phyloP scores from a whole-genome alignment of 352 stramenopile species.

The Globisporangium paddicum region DNA sequence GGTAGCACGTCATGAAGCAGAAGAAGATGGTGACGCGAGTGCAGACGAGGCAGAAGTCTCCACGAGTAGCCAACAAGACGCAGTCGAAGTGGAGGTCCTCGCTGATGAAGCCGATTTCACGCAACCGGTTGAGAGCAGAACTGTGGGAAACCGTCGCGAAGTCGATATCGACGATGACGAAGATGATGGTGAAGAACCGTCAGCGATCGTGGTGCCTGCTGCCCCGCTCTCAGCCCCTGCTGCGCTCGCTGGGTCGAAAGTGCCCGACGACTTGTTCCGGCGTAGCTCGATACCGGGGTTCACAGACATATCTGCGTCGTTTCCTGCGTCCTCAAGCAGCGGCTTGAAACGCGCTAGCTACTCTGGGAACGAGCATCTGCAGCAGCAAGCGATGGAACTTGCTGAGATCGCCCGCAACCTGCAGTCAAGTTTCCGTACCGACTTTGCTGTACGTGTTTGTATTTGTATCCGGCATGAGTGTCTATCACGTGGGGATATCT shows the following conservation, averaged over 20 bases:
- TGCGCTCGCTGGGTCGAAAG: constrained; percentile 5
- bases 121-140: neutral
- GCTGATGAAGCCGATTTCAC: neutral
- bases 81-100: neutral
- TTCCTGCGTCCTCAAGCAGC: constrained; percentile 4
- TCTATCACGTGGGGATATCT: too few species aligned
- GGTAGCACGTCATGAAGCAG: neutral
- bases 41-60: neutral
- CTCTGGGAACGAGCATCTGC: constrained; percentile 37
- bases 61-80: neutral
- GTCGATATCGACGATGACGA: constrained; percentile 5
- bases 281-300: neutral
- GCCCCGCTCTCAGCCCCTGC: constrained; percentile 14
- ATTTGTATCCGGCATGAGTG: neutral
- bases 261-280: constrained; percentile 1
- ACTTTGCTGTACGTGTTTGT: constrained; percentile 10
- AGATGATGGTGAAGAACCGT: constrained; percentile 10
- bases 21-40: neutral
- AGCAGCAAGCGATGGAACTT: constrained; percentile 61
- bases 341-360: constrained; percentile 23
- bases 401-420: constrained; percentile 58
- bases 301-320: constrained; percentile 20
- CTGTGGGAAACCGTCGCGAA: neutral
- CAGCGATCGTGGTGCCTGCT: neutral
- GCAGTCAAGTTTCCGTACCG: constrained; percentile 40